A percentile compares a stretch with the other conserved stretches of the same genome.
These are phyloP conservation scores for Suillus tomentosus DNA, from an alignment of 768 basidiomycete species.

Conservation along the genomic window DNA sequence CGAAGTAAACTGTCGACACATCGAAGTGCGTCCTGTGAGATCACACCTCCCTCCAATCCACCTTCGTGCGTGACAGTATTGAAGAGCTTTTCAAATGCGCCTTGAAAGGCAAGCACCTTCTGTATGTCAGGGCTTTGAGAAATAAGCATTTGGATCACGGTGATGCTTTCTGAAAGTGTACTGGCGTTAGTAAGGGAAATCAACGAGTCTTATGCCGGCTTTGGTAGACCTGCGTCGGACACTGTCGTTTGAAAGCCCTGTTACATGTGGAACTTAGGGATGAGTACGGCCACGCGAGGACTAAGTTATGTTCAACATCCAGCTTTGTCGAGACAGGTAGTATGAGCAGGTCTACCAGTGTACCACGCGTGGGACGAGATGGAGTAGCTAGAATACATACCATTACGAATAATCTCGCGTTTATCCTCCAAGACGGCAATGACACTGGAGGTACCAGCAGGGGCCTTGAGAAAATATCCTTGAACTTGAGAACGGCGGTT, in stretches of 20 bases:
- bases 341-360: slow-evolving; percentile 12
- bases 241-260: background rate
- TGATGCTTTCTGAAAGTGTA: slow-evolving; percentile 66
- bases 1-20: slow-evolving; percentile 87
- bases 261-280: background rate
- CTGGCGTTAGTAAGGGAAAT: slow-evolving; percentile 2
- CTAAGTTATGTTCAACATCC: slow-evolving; percentile 2
- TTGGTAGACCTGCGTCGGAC: slow-evolving; percentile 3
- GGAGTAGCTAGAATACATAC: slow-evolving; percentile 42
- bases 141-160: slow-evolving; percentile 78
- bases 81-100: slow-evolving; percentile 95
- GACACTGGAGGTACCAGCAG: slow-evolving; percentile 73
- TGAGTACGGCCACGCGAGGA: background rate
- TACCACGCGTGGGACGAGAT: slow-evolving; percentile 1
- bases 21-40: slow-evolving; percentile 81
- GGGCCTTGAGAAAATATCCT: slow-evolving; percentile 86
- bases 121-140: slow-evolving; percentile 92
- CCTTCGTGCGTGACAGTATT: slow-evolving; percentile 85
- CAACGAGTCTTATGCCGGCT: slow-evolving; percentile 5
- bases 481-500: slow-evolving; percentile 84
- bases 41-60: slow-evolving; percentile 88
- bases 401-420: slow-evolving; percentile 86
- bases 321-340: slow-evolving; percentile 7
- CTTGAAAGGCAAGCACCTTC: slow-evolving; percentile 95
- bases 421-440: slow-evolving; percentile 80